A percentile compares a stretch with the other conserved stretches of the same genome.
Conservation (phyloP, 192 early-diverging fungal genomes). For the Podila horticola region DNA sequence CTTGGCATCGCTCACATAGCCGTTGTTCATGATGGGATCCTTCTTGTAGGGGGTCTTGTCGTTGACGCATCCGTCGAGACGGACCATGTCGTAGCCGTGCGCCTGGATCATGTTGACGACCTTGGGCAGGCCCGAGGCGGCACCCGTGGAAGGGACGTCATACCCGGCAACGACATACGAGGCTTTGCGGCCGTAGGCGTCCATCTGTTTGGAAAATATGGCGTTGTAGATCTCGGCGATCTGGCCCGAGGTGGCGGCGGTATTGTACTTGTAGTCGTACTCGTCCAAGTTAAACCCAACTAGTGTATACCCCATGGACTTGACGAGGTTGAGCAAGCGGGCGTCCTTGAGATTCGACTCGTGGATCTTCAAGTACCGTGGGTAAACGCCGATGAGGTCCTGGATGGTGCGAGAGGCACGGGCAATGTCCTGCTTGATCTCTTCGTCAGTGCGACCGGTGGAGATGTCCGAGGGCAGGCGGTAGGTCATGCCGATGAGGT, state of each 20-base stretch:
- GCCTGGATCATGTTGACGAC: slow-evolving; percentile 55
- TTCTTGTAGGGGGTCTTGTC: slow-evolving; percentile 63
- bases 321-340: slow-evolving; percentile 50
- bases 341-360: slow-evolving; percentile 55
- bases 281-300: slow-evolving; percentile 62
- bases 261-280: slow-evolving; percentile 60
- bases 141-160: slow-evolving; percentile 61
- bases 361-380: slow-evolving; percentile 60
- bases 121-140: slow-evolving; percentile 54
- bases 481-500: slow-evolving; percentile 66
- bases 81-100: slow-evolving; percentile 61
- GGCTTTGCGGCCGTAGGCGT: slow-evolving; percentile 60
- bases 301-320: slow-evolving; percentile 53
- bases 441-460: slow-evolving; percentile 41
- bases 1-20: slow-evolving; percentile 50
- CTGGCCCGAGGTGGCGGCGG: slow-evolving; percentile 19
- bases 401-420: slow-evolving; percentile 58
- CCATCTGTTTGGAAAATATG: slow-evolving; percentile 56
- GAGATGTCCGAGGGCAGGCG: slow-evolving; percentile 58
- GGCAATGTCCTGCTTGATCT: slow-evolving; percentile 54
- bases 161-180: slow-evolving; percentile 59
- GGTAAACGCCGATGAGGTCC: slow-evolving; percentile 60
- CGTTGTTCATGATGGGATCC: slow-evolving; percentile 32
- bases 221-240: slow-evolving; percentile 57
- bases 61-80: slow-evolving; percentile 61